Evolutionary conservation across 2,329 filamentous ascomycete genomes (phyloP), one percentile per base, ranked within the genome.

Genomic region (Cladophialophora psammophila): DNA sequence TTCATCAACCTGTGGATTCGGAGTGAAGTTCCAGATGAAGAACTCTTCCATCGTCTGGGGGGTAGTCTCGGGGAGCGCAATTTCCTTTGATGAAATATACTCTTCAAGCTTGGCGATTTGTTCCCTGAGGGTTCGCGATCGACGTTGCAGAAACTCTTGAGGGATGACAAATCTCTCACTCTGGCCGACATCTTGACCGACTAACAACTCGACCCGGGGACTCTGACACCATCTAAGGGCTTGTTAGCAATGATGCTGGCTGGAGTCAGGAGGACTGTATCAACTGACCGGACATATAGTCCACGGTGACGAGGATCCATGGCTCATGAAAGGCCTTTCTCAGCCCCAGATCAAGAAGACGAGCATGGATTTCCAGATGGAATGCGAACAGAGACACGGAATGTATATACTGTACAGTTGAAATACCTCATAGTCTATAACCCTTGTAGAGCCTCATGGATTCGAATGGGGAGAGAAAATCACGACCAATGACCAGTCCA

Each of bases 31-130:
- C 69, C 69, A 71, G 13, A 71, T 60, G 26, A 69, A 59, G 58
- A 71, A 71, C 31, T 71, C 69, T 55, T 64, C 54, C 53, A 71
- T 63, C 8, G 66, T 69, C 40, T 56, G 60, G 7, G 65, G 10
- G 0, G 42, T 9, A 1, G 63, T 67, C 20, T 65, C 63, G 9
- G 40, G 52, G 10, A 71, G 31, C 20, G 45, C n/a, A 38, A 69
- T 38, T 12, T 32, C 35, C 20, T 34, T 35, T 26, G n/a, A 13
- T 3, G n/a, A n/a, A 13, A 3, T 4, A 15, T 36, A 5, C 10
- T 8, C 5, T 12, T 35, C 12, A 20, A 35, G 35, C 31, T 53
- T 9, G 31, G 53, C 35, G 18, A 69, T 35, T 15, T 53, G 15
- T 8, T 67, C 54, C 10, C 62, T 64, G 26, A 71, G 66, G 26